Conservation (phyloP, 179 eudicot species). For the Carnegiea gigantea region DNA sequence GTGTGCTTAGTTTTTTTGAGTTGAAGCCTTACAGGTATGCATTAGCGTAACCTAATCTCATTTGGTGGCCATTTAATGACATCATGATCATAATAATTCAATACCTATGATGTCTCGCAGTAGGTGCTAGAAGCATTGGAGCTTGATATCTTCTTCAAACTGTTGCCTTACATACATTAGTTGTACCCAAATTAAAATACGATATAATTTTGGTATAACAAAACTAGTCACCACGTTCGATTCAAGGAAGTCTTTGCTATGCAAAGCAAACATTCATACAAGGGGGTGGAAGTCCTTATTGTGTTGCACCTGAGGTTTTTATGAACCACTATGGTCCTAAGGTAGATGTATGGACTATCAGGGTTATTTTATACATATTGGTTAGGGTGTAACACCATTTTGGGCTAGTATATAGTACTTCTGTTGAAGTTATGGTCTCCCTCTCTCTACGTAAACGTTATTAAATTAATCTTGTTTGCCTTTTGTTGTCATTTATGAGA, state of each 20-base stretch:
- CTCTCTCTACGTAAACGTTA: neutral
- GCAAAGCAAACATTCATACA: constrained; percentile 75
- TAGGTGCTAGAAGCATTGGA: too few relatives aligned
- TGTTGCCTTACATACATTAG: too few relatives aligned
- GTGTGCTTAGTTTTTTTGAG: neutral
- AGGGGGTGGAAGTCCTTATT: constrained; percentile 91
- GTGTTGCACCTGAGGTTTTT: constrained; percentile 90
- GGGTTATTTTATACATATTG: constrained; percentile 79
- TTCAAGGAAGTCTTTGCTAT: too few relatives aligned
- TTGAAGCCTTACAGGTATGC: too few relatives aligned
- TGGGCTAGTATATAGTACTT: constrained; percentile 36
- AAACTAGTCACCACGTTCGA: too few relatives aligned
- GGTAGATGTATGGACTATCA: constrained; percentile 96
- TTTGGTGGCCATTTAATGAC: too few relatives aligned
- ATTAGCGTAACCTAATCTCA: neutral
- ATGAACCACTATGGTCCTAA: constrained; percentile 17
- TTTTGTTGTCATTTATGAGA: constrained; percentile 42
- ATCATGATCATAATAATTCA: too few relatives aligned
- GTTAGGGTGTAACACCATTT: constrained; percentile 91
- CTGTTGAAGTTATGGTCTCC: neutral
- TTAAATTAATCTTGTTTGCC: neutral
- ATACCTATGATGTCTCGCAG: too few relatives aligned
- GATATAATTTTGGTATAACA: neutral
- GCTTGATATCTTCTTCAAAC: too few relatives aligned
- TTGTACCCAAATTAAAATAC: constrained; percentile 11